A percentile compares a stretch with the other conserved stretches of the same genome.
Conservation (phyloP, 2,329 filamentous ascomycete genomes). For the Tolypocladium ophioglossoides region DNA sequence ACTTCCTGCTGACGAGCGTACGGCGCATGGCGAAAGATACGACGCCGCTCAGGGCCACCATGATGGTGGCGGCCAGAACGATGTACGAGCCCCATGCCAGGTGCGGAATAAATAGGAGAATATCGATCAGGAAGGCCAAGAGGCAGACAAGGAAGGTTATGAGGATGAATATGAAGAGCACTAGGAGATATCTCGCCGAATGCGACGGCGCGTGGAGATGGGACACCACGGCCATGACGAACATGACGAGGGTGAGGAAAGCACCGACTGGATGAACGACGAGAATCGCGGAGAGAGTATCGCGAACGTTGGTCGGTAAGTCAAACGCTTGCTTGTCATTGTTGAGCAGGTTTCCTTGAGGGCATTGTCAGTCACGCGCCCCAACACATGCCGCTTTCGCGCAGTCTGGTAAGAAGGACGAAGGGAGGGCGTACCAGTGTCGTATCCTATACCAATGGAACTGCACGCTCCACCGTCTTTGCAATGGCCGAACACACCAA, state of each 20-base stretch:
- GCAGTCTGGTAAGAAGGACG: neutral
- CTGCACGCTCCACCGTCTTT: conserved; percentile 51
- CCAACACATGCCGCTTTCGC: neutral
- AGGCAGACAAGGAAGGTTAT: conserved; percentile 75
- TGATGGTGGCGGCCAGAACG: conserved; percentile 77
- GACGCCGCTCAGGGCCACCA: conserved; percentile 71
- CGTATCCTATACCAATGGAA: conserved; percentile 72
- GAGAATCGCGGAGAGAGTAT: conserved; percentile 73
- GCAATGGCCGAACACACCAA: conserved; percentile 92
- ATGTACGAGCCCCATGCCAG: conserved; percentile 91
- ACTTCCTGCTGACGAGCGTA: conserved; percentile 82
- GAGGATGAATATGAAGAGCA: conserved; percentile 75
- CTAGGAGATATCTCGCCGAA: conserved; percentile 78
- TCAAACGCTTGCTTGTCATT: conserved; percentile 39
- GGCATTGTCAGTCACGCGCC: neutral
- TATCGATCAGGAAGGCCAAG: conserved; percentile 84
- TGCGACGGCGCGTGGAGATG: conserved; percentile 85
- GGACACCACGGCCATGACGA: conserved; percentile 66
- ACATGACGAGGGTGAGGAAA: conserved; percentile 73
- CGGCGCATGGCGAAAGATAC: conserved; percentile 92
- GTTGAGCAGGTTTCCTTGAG: conserved; percentile 12
- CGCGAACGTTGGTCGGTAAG: conserved; percentile 39
- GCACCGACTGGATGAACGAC: conserved; percentile 90
- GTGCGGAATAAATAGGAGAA: conserved; percentile 89
- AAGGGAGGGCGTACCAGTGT: conserved; percentile 47